Evolutionary conservation across 805 yeast species (phyloP).

Genomic region (Lipomyces yamanashiensis): DNA sequence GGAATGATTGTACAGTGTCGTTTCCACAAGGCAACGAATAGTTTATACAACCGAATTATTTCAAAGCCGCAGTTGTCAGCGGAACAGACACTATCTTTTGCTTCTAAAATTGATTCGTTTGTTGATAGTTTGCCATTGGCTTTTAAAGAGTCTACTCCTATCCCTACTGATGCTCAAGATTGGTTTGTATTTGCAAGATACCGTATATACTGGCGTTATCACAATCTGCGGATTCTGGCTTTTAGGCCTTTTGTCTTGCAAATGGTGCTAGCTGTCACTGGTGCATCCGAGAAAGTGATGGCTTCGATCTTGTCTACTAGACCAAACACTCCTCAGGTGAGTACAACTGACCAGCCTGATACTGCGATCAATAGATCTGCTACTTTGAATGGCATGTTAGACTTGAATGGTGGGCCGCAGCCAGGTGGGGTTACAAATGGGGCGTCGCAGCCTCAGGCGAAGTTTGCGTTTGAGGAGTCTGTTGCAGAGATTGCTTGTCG

Average conservation of each 20-base stretch:
- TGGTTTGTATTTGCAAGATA: conserved; percentile 62
- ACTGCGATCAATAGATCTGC: background rate
- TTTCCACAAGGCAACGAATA: conserved; percentile 55
- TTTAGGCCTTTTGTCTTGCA: conserved; percentile 64
- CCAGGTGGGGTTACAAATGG: background rate
- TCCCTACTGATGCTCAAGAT: conserved; percentile 46
- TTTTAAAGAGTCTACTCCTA: conserved; percentile 51
- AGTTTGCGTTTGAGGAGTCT: conserved; percentile 23
- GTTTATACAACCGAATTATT: conserved; percentile 54
- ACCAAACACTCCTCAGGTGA: conserved; percentile 4
- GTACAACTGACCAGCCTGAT: background rate
- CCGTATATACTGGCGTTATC: conserved; percentile 62
- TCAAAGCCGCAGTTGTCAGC: conserved; percentile 56
- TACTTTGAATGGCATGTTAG: background rate
- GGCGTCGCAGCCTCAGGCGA: background rate
- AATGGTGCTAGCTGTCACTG: conserved; percentile 47
- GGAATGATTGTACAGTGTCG: conserved; percentile 61
- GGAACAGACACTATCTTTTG: conserved; percentile 56
- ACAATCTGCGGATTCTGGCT: conserved; percentile 58
- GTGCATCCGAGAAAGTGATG: conserved; percentile 17
- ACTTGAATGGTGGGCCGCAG: background rate
- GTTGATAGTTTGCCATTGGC: conserved; percentile 53
- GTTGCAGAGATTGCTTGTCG: conserved; percentile 56
- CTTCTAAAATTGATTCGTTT: conserved; percentile 51
- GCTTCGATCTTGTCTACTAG: conserved; percentile 8